phyloP scores from a whole-genome alignment of 1,284 basidiomycete genomes.

The Tremellales sp. region DNA sequence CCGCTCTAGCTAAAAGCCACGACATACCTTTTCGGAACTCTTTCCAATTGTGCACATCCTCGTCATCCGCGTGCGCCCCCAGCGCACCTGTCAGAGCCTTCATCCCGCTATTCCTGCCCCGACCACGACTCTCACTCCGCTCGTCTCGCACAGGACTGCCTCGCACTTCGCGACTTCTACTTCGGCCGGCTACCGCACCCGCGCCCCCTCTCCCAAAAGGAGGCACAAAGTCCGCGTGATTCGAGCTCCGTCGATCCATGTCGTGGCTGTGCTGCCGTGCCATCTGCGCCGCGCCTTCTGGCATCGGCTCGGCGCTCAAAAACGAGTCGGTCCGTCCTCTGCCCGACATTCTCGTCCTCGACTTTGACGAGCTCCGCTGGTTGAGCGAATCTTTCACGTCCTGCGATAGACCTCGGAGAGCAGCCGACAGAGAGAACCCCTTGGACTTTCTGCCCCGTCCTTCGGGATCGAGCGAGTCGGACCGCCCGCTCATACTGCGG shows the following conservation, averaged over 20 bases:
- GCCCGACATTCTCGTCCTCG: slow-evolving; percentile 9
- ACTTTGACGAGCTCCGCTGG: slow-evolving; percentile 16
- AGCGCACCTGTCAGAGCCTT: slow-evolving; percentile 47
- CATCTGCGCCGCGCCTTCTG: no score
- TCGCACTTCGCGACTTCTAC: slow-evolving; percentile 13
- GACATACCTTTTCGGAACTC: slow-evolving; percentile 80
- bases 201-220: slow-evolving; percentile 37
- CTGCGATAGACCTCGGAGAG: slow-evolving; percentile 44
- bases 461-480: slow-evolving; percentile 7
- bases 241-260: neutral
- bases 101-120: slow-evolving; percentile 45
- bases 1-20: neutral
- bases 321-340: slow-evolving; percentile 10
- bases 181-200: slow-evolving; percentile 22
- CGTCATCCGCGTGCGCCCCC: slow-evolving; percentile 52
- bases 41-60: slow-evolving; percentile 62
- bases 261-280: neutral
- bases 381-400: slow-evolving; percentile 42
- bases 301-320: no score
- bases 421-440: slow-evolving; percentile 46
- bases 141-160: slow-evolving; percentile 17
- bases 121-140: slow-evolving; percentile 42
- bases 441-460: slow-evolving; percentile 27
- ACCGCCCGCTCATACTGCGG: no score
- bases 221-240: slow-evolving; percentile 19